These are phyloP conservation scores for Luzula sylvatica DNA, from an alignment of 176 grass and related monocot genomes.

Conservation along the genomic window DNA sequence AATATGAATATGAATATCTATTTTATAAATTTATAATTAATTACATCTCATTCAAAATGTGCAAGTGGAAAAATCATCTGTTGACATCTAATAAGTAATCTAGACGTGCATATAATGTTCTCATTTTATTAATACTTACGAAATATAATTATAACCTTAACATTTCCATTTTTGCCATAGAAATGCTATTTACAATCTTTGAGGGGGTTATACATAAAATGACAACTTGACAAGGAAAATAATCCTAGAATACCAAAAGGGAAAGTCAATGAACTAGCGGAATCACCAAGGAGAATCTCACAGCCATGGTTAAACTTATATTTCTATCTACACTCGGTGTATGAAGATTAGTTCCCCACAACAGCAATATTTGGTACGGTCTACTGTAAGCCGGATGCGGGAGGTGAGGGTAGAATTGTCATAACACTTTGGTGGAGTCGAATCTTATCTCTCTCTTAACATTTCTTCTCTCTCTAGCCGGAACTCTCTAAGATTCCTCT, in stretches of 20 bases:
- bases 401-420: slow-evolving; percentile 6
- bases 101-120: too few relatives aligned
- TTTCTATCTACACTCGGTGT: neutral
- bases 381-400: neutral
- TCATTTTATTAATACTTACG: too few relatives aligned
- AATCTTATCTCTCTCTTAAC: slow-evolving; percentile 19
- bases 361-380: neutral
- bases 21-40: too few relatives aligned
- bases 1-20: too few relatives aligned
- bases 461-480: neutral
- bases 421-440: slow-evolving; percentile 9
- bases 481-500: neutral
- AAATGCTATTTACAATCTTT: too few relatives aligned
- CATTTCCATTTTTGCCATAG: too few relatives aligned
- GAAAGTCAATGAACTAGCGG: neutral
- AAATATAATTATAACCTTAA: too few relatives aligned
- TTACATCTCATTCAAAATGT: too few relatives aligned
- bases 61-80: too few relatives aligned
- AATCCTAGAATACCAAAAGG: neutral
- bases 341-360: neutral
- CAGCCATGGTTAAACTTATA: neutral
- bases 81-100: too few relatives aligned
- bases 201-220: neutral
- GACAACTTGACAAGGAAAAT: neutral
- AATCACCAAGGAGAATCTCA: neutral